Percentiles rank a stretch among this genome's conserved stretches.
phyloP scores from a whole-genome alignment of 805 yeast genomes.

The Kurtzmaniella cleridarum region DNA sequence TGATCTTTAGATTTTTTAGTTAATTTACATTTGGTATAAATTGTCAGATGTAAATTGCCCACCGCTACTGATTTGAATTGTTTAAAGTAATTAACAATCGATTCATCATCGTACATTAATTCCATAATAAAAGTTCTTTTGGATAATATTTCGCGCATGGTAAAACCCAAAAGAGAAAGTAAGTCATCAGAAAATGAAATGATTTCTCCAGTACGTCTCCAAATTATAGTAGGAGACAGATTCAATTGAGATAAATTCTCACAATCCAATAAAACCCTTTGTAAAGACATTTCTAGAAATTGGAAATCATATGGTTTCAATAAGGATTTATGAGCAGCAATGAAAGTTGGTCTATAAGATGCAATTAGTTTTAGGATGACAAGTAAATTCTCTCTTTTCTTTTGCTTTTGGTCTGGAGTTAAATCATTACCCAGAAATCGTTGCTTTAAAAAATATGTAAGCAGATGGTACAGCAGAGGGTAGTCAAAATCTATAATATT shows the following conservation, averaged over 20 bases:
- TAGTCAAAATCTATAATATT: slow-evolving; percentile 51
- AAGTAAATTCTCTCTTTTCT: slow-evolving; percentile 28
- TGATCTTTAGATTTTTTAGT: slow-evolving; percentile 22
- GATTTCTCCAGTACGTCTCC: slow-evolving; percentile 85
- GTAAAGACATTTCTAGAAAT: slow-evolving; percentile 42
- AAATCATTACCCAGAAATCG: slow-evolving; percentile 51
- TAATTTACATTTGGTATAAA: slow-evolving; percentile 47
- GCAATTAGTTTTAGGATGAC: slow-evolving; percentile 54
- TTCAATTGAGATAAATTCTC: slow-evolving; percentile 43
- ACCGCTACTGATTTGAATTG: slow-evolving; percentile 69
- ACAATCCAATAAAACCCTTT: slow-evolving; percentile 40
- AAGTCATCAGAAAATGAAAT: slow-evolving; percentile 75
- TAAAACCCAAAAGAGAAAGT: slow-evolving; percentile 62
- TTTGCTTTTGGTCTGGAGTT: slow-evolving; percentile 21
- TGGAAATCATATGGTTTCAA: slow-evolving; percentile 64
- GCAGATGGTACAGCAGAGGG: slow-evolving; percentile 57
- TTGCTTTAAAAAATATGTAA: slow-evolving; percentile 48
- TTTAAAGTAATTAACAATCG: slow-evolving; percentile 67
- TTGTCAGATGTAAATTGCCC: slow-evolving; percentile 53
- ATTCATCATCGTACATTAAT: slow-evolving; percentile 69
- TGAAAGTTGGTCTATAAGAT: slow-evolving; percentile 69
- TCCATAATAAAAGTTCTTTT: slow-evolving; percentile 68
- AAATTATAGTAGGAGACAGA: slow-evolving; percentile 75
- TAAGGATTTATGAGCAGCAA: slow-evolving; percentile 66
- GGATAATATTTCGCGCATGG: slow-evolving; percentile 50